These are phyloP conservation scores for Trichoderma polysporum DNA, from an alignment of 2,329 filamentous ascomycete genomes.

Conservation along the genomic window DNA sequence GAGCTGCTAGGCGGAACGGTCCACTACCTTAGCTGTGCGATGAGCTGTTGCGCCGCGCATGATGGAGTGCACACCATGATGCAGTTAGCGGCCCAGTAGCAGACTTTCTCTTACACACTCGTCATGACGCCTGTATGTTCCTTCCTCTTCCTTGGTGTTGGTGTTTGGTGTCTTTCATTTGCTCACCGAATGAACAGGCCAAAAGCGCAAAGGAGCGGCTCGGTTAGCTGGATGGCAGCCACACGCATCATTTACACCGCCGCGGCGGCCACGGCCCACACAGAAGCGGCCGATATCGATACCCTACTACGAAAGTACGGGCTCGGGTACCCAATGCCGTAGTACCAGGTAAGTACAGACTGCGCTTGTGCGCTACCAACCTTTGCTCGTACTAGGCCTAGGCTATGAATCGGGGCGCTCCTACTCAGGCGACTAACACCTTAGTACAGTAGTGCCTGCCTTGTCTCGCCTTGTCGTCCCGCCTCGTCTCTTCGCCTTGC, in stretches of 20 bases:
- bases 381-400: too few species aligned
- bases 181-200: not conserved
- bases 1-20: conserved; percentile 1
- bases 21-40: conserved; percentile 9
- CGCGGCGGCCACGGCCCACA: not conserved
- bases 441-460: not conserved
- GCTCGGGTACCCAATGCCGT: not conserved
- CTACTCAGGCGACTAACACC: not conserved
- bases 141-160: not conserved
- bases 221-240: not conserved
- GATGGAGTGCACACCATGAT: conserved; percentile 11
- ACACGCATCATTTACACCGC: not conserved
- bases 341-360: not conserved
- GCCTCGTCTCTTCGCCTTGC: too few species aligned
- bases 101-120: not conserved
- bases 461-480: not conserved
- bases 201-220: not conserved
- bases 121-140: not conserved
- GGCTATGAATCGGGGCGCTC: not conserved
- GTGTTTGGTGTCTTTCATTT: not conserved
- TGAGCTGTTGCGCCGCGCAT: conserved; percentile 10
- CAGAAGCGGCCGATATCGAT: not conserved
- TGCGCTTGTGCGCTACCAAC: too few species aligned
- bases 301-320: too few species aligned
- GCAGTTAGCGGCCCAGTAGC: not conserved